Evolutionary conservation across 345 rosid genomes (phyloP).

Genomic region (Stellera chamaejasme): DNA sequence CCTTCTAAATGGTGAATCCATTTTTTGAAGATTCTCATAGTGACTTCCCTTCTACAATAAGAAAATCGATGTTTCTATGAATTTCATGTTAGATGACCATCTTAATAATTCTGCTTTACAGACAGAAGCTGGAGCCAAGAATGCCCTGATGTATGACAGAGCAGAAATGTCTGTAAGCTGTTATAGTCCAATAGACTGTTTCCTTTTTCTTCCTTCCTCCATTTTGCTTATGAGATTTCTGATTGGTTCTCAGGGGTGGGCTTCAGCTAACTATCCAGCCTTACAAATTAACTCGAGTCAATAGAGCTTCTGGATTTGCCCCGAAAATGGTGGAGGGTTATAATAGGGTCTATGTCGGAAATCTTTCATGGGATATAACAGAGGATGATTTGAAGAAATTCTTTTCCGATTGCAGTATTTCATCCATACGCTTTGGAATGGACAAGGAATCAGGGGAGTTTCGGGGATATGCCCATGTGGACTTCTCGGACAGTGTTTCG

Average conservation of each 20-base stretch:
- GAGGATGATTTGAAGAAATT: slow-evolving; percentile 62
- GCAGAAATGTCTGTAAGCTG: slow-evolving; percentile 60
- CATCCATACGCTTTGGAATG: slow-evolving; percentile 63
- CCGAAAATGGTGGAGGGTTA: slow-evolving; percentile 73
- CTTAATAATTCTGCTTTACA: slow-evolving; percentile 11
- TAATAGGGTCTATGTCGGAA: slow-evolving; percentile 80
- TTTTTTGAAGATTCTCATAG: too few relatives aligned
- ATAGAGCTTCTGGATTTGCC: slow-evolving; percentile 36
- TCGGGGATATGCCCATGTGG: slow-evolving; percentile 83
- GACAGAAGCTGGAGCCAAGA: slow-evolving; percentile 76
- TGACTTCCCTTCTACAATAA: too few relatives aligned
- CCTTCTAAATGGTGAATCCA: too few relatives aligned
- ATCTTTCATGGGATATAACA: slow-evolving; percentile 78
- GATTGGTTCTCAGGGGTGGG: slow-evolving; percentile 58
- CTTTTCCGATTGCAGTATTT: slow-evolving; percentile 65
- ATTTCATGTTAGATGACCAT: neutral
- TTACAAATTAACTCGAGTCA: slow-evolving; percentile 40
- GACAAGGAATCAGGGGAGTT: slow-evolving; percentile 83
- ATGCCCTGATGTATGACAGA: slow-evolving; percentile 74
- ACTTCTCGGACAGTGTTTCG: slow-evolving; percentile 58
- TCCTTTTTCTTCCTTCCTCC: slow-evolving; percentile 5
- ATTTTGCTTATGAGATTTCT: slow-evolving; percentile 12
- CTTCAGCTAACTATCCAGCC: slow-evolving; percentile 76
- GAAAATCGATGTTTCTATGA: too few relatives aligned
- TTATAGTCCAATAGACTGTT: neutral